Evolutionary conservation across 2,329 filamentous ascomycete genomes (phyloP), one percentile per base, ranked within the genome.

Genomic region (Calonectria ilicicola): DNA sequence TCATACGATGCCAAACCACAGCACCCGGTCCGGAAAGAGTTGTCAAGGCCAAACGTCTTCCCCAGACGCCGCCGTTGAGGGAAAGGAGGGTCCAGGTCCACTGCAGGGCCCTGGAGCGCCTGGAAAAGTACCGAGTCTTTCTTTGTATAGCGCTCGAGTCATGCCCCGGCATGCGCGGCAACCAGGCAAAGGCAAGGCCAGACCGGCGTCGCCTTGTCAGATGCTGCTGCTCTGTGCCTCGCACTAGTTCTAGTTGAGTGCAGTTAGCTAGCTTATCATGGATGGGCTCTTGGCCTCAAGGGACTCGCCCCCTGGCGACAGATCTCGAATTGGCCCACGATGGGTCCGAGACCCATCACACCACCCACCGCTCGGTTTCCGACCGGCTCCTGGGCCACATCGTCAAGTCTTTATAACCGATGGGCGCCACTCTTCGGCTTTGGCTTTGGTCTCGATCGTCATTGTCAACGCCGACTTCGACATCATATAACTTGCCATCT

Each of bases 281-380:
- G 73, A 70, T 70, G 66, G 23, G n/a, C 27, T 46, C 56, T 68
- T 62, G 64, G 64, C 21, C 21, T 49, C 40, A 65, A 65, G 32
- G 40, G 60, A 42, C 56, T 69, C 51, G 66, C 70, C 76, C 77
- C 78, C 70, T 77, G 74, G 72, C 49, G 70, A 74, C 74, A 74
- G 65, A 78, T 77, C 75, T 77, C 70, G 76, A 80, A 80, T 77
- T 80, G 77, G 76, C 60, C 75, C 72, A 74, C 70, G 72, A 76
- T 77, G 76, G 77, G 70, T 74, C 70, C 70, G 63, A 74, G 76
- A 75, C 74, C 78, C 78, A 79, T 80, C 78, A 78, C 76, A 78
- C 78, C 78, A 80, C 74, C 77, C 76, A 77, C 75, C 76, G 75
- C 76, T 80, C 78, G 78, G 78, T 73, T 67, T 80, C 78, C 78